Percentiles rank a stretch among this genome's conserved stretches.
Conservation (phyloP, 169 alveolate genomes). For the Plasmodium relictum region DNA sequence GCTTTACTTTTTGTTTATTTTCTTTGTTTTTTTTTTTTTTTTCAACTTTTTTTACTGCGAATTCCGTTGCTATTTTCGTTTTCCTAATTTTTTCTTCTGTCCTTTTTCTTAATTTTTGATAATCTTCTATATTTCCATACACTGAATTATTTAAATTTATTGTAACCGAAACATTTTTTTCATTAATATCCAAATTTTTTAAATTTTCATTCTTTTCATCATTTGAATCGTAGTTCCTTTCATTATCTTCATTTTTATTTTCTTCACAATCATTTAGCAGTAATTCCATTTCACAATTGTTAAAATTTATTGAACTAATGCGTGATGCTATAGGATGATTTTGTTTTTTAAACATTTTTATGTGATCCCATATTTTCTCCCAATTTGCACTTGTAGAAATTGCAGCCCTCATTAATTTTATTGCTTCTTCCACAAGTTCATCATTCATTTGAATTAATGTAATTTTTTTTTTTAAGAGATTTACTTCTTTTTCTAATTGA, state of each 20-base stretch:
- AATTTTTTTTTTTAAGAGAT: slow-evolving; percentile 85
- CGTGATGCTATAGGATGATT: slow-evolving; percentile 92
- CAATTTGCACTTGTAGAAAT: slow-evolving; percentile 93
- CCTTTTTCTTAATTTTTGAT: slow-evolving; percentile 90
- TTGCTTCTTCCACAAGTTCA: slow-evolving; percentile 87
- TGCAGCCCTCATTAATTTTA: slow-evolving; percentile 84
- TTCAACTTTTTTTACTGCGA: slow-evolving; percentile 93
- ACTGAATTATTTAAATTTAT: slow-evolving; percentile 86
- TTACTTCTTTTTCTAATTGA: slow-evolving; percentile 82
- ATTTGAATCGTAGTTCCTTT: slow-evolving; percentile 62
- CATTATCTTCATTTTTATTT: background rate
- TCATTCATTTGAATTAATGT: slow-evolving; percentile 87
- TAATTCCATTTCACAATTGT: slow-evolving; percentile 81
- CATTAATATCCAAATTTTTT: slow-evolving; percentile 41
- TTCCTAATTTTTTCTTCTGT: slow-evolving; percentile 90
- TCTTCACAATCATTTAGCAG: slow-evolving; percentile 75
- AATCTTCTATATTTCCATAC: slow-evolving; percentile 90
- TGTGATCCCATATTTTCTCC: slow-evolving; percentile 92
- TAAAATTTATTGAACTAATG: slow-evolving; percentile 89
- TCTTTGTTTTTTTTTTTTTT: slow-evolving; percentile 89
- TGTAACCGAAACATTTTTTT: slow-evolving; percentile 77
- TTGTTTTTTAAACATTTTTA: slow-evolving; percentile 89
- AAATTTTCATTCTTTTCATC: slow-evolving; percentile 60
- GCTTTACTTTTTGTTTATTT: slow-evolving; percentile 68
- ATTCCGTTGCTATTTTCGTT: slow-evolving; percentile 91